Conservation (phyloP, 805 yeast genomes). For the Cyberlindnera sargentensis region DNA sequence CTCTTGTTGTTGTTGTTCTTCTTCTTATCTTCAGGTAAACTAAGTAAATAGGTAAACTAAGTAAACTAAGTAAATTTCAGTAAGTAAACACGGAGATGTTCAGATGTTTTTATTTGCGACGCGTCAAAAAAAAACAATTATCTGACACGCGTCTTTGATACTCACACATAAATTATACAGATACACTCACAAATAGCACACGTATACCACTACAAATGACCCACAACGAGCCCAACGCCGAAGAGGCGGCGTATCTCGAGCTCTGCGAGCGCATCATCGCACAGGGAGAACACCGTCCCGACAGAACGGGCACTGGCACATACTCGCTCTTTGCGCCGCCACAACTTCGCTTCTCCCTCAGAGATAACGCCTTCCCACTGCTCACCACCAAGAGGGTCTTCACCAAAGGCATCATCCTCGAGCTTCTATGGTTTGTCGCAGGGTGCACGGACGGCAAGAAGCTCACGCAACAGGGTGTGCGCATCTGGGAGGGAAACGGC, state of each 20-base stretch:
- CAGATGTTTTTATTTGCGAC: not conserved
- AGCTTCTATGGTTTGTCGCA: conserved; percentile 84
- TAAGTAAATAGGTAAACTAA: no score
- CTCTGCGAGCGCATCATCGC: conserved; percentile 69
- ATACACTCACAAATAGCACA: not conserved
- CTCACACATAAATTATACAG: not conserved
- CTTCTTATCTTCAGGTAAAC: not conserved
- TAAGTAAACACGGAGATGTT: not conserved
- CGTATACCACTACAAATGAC: not conserved
- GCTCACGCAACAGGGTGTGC: conserved; percentile 79
- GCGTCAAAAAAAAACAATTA: not conserved
- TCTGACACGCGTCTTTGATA: not conserved
- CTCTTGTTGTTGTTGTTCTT: not conserved
- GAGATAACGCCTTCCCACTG: conserved; percentile 72
- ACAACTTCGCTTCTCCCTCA: conserved; percentile 75
- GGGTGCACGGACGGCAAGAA: conserved; percentile 87
- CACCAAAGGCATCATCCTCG: conserved; percentile 82
- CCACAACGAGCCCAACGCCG: conserved; percentile 23
- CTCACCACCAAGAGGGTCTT: conserved; percentile 91
- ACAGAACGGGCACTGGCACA: conserved; percentile 98
- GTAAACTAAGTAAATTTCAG: no score
- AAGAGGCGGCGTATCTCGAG: conserved; percentile 84
- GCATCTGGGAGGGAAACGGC: conserved; percentile 98
- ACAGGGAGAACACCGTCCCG: conserved; percentile 88
- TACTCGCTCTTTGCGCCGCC: conserved; percentile 90